Base-by-base conservation (phyloP, 768 basidiomycete genomes). In the Auriscalpium orientale region DNA sequence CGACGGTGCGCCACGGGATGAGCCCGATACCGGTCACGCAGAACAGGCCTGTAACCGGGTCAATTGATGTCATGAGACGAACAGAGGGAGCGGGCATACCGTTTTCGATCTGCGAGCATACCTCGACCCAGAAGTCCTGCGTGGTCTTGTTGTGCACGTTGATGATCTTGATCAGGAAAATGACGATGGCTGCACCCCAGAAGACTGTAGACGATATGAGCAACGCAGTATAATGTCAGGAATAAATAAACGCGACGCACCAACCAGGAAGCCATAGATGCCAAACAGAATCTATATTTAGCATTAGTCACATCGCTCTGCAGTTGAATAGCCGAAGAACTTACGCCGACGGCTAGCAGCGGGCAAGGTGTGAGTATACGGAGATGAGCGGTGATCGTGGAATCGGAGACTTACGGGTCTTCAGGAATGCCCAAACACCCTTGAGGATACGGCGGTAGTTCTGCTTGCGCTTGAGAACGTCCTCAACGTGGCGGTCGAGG, bases 111-210 rank as follows among this genome's bases (percentile, higher is more conserved):
- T 94, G 91, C 7, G 83, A 85, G 47, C 79, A 79, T 45, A 89
- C 75, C 70, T 91, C 89, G 15, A 91, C 79, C 91, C 91, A 94
- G 54, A 87, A 84, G 22, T 84, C 84, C 70, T 91, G 85, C 0
- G 75, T 79, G 54, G 86, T 78, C 9, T 73, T 68, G 61, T 88
- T 85, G 63, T 87, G 82, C 4, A 88, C 70, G 64, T 88, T 82
- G 67, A 92, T 91, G 47, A 82, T 75, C 65, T 79, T 82, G 20
- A 69, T 72, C 4, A 90, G 70, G 69, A 91, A 85, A 53, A 91
- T 69, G 15, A 91, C 86, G 59, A 94, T 84, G 4, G 85, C 91
- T 21, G 88, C 81, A 15, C 91, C 91, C 90, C 90, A 94, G 64
- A 94, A 92, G 0, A 85, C 91, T 81, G 64, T 7, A n/a, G 13